These are phyloP conservation scores for Mangifera indica DNA, from an alignment of 345 rosid genomes.

Conservation along the genomic window DNA sequence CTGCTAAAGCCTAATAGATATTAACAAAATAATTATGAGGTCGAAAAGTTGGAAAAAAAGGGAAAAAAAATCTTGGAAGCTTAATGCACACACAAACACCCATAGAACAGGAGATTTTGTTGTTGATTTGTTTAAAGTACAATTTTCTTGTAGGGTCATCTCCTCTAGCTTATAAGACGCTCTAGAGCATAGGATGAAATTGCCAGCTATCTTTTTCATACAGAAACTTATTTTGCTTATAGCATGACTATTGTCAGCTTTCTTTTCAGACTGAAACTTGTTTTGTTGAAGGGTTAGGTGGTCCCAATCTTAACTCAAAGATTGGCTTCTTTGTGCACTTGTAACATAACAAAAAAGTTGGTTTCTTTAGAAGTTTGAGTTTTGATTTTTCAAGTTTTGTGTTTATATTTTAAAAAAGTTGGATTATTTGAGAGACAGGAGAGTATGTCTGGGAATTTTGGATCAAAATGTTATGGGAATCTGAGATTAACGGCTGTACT, in stretches of 20 bases:
- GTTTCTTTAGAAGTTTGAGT: background rate
- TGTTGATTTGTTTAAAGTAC: background rate
- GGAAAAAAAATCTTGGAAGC: background rate
- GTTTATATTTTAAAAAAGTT: background rate
- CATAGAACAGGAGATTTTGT: background rate
- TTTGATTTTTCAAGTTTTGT: background rate
- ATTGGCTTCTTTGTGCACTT: background rate
- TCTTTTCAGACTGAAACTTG: background rate
- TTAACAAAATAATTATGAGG: no score
- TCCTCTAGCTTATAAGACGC: background rate
- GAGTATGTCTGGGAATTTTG: constrained; percentile 14
- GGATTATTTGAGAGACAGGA: background rate
- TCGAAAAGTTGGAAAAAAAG: no score
- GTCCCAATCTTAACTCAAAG: background rate
- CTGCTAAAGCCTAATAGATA: no score
- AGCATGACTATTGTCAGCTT: background rate
- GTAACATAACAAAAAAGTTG: background rate
- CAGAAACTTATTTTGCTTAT: background rate
- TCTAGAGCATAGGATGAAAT: background rate
- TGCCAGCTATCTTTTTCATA: background rate
- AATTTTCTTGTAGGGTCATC: background rate
- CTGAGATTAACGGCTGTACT: constrained; percentile 11
- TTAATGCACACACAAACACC: background rate
- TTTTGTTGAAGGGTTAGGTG: background rate
- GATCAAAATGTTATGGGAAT: constrained; percentile 11